These are phyloP conservation scores for Trypanosoma platydactyli DNA, from an alignment of 208 protist species.

Conservation along the genomic window DNA sequence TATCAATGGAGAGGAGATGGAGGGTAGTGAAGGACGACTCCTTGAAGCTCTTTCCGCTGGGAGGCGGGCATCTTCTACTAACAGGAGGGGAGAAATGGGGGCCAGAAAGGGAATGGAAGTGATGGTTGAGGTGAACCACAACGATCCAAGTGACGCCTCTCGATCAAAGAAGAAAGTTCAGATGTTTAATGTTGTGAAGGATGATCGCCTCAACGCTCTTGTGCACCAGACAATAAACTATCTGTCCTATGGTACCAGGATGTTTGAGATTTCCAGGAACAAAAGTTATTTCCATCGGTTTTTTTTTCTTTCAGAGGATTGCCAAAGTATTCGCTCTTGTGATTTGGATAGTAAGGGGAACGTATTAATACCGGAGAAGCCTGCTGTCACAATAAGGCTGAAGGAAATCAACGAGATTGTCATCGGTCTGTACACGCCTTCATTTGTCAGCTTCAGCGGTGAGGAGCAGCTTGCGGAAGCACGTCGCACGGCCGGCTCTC, in stretches of 20 bases:
- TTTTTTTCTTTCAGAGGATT: conserved; percentile 90
- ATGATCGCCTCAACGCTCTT: conserved; percentile 78
- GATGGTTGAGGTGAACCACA: too few species aligned
- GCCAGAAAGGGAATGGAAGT: too few species aligned
- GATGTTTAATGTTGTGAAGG: conserved; percentile 88
- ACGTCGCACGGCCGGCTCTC: conserved; percentile 63
- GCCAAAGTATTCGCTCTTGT: conserved; percentile 85
- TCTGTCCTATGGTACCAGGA: conserved; percentile 77
- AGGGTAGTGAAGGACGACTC: too few species aligned
- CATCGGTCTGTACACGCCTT: conserved; percentile 81
- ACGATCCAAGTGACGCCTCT: too few species aligned
- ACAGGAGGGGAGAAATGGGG: too few species aligned
- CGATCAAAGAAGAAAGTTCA: too few species aligned
- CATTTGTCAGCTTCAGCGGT: conserved; percentile 72
- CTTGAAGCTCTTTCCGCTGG: too few species aligned
- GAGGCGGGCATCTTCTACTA: too few species aligned
- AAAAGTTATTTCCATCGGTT: conserved; percentile 72
- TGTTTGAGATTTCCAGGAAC: conserved; percentile 90
- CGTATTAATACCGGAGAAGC: conserved; percentile 83
- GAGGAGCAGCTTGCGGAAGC: conserved; percentile 72
- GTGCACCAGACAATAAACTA: conserved; percentile 88
- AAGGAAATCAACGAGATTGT: conserved; percentile 86
- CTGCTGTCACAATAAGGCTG: conserved; percentile 80
- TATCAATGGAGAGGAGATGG: too few species aligned
- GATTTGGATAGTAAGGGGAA: conserved; percentile 79